Evolutionary conservation across 1,284 basidiomycete species (phyloP).

Genomic region (Sphagnurus paluster): DNA sequence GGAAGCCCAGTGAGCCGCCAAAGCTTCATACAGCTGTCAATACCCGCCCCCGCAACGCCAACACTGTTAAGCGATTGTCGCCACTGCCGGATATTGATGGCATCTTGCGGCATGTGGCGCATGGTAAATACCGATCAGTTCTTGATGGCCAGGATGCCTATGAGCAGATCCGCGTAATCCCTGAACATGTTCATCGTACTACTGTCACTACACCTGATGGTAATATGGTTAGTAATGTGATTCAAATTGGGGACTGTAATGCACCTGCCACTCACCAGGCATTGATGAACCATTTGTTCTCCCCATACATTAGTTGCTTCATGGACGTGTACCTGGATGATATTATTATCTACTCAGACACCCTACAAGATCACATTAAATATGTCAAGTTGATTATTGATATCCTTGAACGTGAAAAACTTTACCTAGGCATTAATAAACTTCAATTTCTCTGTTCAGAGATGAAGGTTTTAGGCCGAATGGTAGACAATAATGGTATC

Average conservation of each 20-base stretch:
- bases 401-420: conserved; percentile 17
- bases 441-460: conserved; percentile 14
- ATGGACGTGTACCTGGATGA: conserved; percentile 32
- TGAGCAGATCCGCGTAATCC: conserved; percentile 33
- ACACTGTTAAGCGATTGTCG: conserved; percentile 18
- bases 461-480: conserved; percentile 27
- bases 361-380: conserved; percentile 31
- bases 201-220: conserved; percentile 30
- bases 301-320: conserved; percentile 22
- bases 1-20: conserved; percentile 3
- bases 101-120: conserved; percentile 18
- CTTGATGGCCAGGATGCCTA: conserved; percentile 35
- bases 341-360: conserved; percentile 35
- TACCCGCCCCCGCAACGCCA: conserved; percentile 21
- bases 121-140: conserved; percentile 23
- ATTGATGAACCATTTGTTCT: conserved; percentile 30
- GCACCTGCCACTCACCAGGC: conserved; percentile 8
- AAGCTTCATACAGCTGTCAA: conserved; percentile 17
- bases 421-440: conserved; percentile 16
- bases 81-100: conserved; percentile 16
- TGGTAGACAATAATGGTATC: conserved; percentile 30
- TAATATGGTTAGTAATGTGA: conserved; percentile 31
- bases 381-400: conserved; percentile 30
- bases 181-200: conserved; percentile 28
- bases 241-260: conserved; percentile 25